Evolutionary conservation across 73 alveolate genomes (phyloP).

Genomic region (Loxodes magnus): DNA sequence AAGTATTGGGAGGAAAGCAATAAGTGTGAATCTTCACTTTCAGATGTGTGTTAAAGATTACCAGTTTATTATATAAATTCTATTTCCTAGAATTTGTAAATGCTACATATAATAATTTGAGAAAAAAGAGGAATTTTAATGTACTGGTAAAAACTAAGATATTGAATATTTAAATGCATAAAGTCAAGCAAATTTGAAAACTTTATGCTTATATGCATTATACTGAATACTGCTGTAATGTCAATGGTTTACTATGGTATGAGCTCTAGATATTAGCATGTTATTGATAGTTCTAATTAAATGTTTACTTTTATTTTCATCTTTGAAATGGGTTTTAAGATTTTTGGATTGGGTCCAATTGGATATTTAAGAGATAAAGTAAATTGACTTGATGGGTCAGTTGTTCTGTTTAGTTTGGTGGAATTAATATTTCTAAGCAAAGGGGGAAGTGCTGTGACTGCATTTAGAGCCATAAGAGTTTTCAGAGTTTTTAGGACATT

Average conservation of each 20-base stretch:
- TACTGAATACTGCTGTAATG: constrained; percentile 54
- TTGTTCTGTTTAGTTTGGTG: constrained; percentile 21
- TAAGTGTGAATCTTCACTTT: too few species aligned
- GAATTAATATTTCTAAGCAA: constrained; percentile 21
- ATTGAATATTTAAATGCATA: too few species aligned
- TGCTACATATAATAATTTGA: too few species aligned
- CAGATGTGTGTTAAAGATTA: too few species aligned
- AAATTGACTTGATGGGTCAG: constrained; percentile 21
- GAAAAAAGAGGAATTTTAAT: too few species aligned
- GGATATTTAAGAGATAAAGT: constrained; percentile 77
- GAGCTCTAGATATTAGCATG: not conserved
- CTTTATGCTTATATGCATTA: not conserved
- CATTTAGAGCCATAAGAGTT: constrained; percentile 53
- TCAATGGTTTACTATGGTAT: constrained; percentile 34
- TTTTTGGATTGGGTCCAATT: constrained; percentile 84
- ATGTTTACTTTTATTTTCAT: constrained; percentile 83
- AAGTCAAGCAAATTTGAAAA: too few species aligned
- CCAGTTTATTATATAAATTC: too few species aligned
- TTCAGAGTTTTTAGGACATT: constrained; percentile 68
- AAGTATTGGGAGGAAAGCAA: too few species aligned
- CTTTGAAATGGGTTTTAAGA: constrained; percentile 79
- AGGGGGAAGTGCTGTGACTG: constrained; percentile 21
- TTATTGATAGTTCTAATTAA: not conserved
- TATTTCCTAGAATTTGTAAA: too few species aligned
- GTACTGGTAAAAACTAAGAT: too few species aligned